Conservation (phyloP, 176 grass and related monocot genomes). For the Leersia perrieri region DNA sequence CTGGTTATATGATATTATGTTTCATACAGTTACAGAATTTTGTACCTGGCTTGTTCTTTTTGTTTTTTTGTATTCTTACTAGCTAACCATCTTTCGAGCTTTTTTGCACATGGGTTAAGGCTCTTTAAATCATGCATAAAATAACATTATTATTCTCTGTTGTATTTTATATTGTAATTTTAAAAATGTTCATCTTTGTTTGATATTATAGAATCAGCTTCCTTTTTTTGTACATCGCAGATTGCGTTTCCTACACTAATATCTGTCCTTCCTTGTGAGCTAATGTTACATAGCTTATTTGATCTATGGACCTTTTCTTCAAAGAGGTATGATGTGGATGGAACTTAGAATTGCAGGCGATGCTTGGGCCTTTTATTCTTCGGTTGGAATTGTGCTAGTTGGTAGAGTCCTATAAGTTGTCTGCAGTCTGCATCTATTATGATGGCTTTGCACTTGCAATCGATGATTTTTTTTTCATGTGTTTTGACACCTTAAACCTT, state of each 20-base stretch:
- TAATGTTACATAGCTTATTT: neutral
- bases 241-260: neutral
- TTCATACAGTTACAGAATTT: neutral
- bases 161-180: neutral
- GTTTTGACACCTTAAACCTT: neutral
- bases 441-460: too few relatives aligned
- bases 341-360: neutral
- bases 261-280: neutral
- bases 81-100: neutral
- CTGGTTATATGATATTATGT: neutral
- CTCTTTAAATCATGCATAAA: neutral
- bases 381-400: neutral
- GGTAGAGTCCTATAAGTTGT: neutral
- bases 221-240: neutral
- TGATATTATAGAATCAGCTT: neutral
- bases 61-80: too few relatives aligned
- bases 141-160: neutral
- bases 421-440: neutral
- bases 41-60: neutral
- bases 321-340: neutral
- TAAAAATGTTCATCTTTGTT: neutral
- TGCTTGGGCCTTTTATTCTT: neutral
- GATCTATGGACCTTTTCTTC: neutral
- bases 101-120: neutral
- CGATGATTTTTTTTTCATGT: neutral